These are phyloP conservation scores for Ganoderma boninense DNA, from an alignment of 1,284 basidiomycete genomes.

Conservation along the genomic window DNA sequence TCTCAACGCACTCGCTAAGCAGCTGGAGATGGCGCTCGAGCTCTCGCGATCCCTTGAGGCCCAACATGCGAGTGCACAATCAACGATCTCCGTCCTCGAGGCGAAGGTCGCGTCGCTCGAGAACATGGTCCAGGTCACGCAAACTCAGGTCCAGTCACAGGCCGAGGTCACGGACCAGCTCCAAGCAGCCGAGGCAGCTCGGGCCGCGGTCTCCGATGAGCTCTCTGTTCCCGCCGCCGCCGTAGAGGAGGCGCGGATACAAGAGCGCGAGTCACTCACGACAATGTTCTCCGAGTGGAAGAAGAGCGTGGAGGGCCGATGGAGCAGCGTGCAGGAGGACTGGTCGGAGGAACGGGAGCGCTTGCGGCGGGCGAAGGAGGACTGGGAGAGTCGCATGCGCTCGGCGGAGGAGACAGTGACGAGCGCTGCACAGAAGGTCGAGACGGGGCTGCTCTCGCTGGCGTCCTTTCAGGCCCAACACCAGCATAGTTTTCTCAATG, in stretches of 20 bases:
- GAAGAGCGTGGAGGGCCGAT: conserved; percentile 79
- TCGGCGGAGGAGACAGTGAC: conserved; percentile 52
- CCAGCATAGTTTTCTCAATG: conserved; percentile 48
- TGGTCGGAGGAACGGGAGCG: conserved; percentile 87
- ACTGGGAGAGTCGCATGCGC: conserved; percentile 77
- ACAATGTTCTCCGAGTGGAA: conserved; percentile 71
- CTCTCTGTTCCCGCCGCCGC: conserved; percentile 21
- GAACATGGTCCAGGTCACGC: conserved; percentile 57
- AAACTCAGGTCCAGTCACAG: conserved; percentile 50
- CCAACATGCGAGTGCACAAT: conserved; percentile 83
- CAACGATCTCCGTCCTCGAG: conserved; percentile 82
- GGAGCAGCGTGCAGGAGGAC: conserved; percentile 80
- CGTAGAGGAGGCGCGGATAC: conserved; percentile 41
- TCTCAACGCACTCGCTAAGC: conserved; percentile 73
- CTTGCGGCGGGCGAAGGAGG: conserved; percentile 76
- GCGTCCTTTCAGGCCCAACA: conserved; percentile 47
- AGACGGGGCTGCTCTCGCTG: conserved; percentile 53
- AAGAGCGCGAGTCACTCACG: conserved; percentile 56
- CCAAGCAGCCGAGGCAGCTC: conserved; percentile 50
- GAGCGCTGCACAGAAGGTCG: conserved; percentile 50
- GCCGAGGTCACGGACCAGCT: conserved; percentile 55
- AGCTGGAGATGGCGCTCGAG: conserved; percentile 82
- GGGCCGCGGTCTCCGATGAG: conserved; percentile 37
- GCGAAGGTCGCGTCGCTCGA: conserved; percentile 71
- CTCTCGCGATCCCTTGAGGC: conserved; percentile 79